phyloP scores from a whole-genome alignment of 305 asterid species.

The Fraxinus ornus region DNA sequence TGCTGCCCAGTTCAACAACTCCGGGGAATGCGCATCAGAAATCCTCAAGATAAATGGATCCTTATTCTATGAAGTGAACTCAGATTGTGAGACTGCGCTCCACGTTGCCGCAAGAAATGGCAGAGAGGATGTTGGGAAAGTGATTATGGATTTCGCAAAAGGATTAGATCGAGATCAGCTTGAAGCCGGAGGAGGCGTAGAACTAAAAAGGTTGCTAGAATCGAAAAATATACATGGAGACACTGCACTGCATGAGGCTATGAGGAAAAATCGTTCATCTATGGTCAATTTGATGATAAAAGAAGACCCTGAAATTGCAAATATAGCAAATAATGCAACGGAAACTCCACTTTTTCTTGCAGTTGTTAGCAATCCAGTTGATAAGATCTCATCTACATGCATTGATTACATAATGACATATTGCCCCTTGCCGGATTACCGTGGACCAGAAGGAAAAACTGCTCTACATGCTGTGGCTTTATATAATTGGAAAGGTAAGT shows the following conservation, averaged over 20 bases:
- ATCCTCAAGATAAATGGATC: not conserved
- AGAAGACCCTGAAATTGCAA: not conserved
- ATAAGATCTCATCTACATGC: not conserved
- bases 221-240: not conserved
- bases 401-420: not conserved
- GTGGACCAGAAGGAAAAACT: not conserved
- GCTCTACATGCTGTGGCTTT: not conserved
- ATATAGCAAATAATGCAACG: not conserved
- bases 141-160: not conserved
- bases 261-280: not conserved
- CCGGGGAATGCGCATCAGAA: not conserved
- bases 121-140: not conserved
- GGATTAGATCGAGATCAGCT: not conserved
- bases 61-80: not conserved
- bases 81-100: not conserved
- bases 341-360: not conserved
- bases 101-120: not conserved
- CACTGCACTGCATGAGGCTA: not conserved
- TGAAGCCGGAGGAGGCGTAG: not conserved
- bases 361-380: not conserved
- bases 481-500: not conserved
- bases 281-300: not conserved
- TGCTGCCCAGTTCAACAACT: not conserved
- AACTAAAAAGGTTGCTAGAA: not conserved
- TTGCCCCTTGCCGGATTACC: not conserved